phyloP scores from a whole-genome alignment of 495 filamentous ascomycete genomes.

The Sordaria brevicollis region DNA sequence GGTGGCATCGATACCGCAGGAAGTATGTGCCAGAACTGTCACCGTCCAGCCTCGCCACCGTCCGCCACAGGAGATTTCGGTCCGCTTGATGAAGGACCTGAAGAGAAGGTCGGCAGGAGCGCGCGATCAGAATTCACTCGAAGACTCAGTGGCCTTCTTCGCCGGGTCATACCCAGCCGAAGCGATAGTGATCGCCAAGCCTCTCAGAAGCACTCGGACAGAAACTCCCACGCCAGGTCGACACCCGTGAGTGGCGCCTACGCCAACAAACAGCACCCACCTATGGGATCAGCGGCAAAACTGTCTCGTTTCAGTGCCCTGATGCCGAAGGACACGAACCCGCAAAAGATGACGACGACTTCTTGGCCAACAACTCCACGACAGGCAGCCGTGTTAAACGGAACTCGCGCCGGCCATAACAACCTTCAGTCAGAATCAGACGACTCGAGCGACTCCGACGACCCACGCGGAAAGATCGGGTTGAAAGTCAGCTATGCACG shows the following conservation, averaged over 20 bases:
- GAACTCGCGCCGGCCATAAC: neutral
- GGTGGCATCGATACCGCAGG: conserved; percentile 1
- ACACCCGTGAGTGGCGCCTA: neutral
- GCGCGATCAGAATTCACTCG: neutral
- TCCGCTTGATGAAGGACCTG: neutral
- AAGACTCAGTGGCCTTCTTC: conserved; percentile 10
- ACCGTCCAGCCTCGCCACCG: conserved; percentile 9
- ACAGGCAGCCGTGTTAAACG: neutral
- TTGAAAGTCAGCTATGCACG: conserved; percentile 9
- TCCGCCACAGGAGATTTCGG: neutral
- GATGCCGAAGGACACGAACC: neutral
- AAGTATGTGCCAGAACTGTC: conserved; percentile 14
- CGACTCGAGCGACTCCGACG: conserved; percentile 8
- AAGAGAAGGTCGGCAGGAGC: neutral
- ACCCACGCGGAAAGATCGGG: neutral
- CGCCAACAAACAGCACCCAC: conserved; percentile 2
- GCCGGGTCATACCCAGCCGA: conserved; percentile 8
- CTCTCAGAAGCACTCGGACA: neutral
- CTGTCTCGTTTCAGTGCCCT: neutral
- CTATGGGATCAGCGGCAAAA: neutral
- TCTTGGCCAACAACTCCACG: neutral
- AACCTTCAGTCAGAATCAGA: neutral
- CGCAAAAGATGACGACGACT: neutral
- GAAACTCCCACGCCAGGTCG: neutral
- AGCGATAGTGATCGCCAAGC: neutral